These are phyloP conservation scores for Malus hybrid DNA, from an alignment of 331 rosid genomes.

Conservation along the genomic window DNA sequence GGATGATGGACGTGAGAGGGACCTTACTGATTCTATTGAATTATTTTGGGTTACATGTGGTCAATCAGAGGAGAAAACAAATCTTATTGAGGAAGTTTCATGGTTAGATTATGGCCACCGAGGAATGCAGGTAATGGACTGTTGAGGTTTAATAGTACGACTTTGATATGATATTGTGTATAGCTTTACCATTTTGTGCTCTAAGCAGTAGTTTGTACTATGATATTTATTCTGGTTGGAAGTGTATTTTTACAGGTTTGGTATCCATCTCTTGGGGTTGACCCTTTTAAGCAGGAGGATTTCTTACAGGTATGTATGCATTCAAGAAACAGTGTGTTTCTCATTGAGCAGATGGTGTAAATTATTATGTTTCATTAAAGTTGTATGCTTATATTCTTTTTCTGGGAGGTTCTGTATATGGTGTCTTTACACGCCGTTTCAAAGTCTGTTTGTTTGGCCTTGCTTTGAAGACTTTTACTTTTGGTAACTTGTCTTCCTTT, in stretches of 20 bases:
- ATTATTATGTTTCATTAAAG: neutral
- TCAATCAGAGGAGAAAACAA: slow-evolving; percentile 84
- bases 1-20: slow-evolving; percentile 91
- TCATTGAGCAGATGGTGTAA: neutral
- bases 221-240: slow-evolving; percentile 50
- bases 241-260: slow-evolving; percentile 86
- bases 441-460: neutral
- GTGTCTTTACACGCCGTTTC: neutral
- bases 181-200: slow-evolving; percentile 9
- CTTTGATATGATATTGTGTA: neutral
- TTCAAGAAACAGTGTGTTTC: neutral
- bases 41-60: slow-evolving; percentile 99
- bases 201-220: slow-evolving; percentile 21
- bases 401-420: neutral
- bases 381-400: neutral
- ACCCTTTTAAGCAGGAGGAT: slow-evolving; percentile 93
- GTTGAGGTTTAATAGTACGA: slow-evolving; percentile 4
- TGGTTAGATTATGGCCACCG: slow-evolving; percentile 98
- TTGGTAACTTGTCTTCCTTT: neutral
- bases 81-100: slow-evolving; percentile 95
- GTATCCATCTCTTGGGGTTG: slow-evolving; percentile 92
- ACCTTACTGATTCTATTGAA: slow-evolving; percentile 92
- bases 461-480: neutral
- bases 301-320: slow-evolving; percentile 76
- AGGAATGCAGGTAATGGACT: slow-evolving; percentile 90